Base-by-base conservation (phyloP, 2,329 filamentous ascomycete genomes). In the Whalleya microplaca region DNA sequence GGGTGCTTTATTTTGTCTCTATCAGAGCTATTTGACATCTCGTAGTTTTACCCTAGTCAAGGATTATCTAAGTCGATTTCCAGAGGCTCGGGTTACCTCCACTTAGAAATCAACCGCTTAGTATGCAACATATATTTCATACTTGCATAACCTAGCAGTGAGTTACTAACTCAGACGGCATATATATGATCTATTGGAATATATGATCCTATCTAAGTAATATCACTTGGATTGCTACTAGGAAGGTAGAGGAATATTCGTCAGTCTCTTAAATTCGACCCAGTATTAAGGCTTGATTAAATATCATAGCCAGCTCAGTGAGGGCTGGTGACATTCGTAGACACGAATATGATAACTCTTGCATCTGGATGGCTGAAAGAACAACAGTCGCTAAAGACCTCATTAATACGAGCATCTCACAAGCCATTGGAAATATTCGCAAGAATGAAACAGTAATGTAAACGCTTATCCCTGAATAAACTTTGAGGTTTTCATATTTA, bases 401-500 rank as follows among this genome's bases (percentile, higher is more conserved):
- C 9, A 27, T 27, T 19, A 47, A 55, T 46, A 49, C 14, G 42
- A 45, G 45, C 21, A 21, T 10, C 41, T 40, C 5, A 42, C n/a
- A 45, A 18, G 21, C 23, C 27, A 46, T 23, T 5, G 27, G 44
- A 32, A 21, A 21, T 2, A 48, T 14, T n/a, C 42, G 16, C 9
- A 40, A 44, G 46, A 45, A 23, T 29, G 49, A 27, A 14, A 27
- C 27, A 32, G 23, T 29, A 23, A 51, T 43, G 16, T 12, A 45
- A 37, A 42, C 40, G 19, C 43, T 44, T 48, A 14, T 48, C 32
- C 21, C 21, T 45, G 53, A 51, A 55, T 60, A 53, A 49, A 40
- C 32, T 55, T 62, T n/a, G 6, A 57, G 51, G 55, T 60, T 19
- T 51, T 21, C 23, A 41, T 45, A 37, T 41, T 27, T 8, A 42